Evolutionary conservation across 768 basidiomycete species (phyloP).

Genomic region (Suillus cothurnatus): DNA sequence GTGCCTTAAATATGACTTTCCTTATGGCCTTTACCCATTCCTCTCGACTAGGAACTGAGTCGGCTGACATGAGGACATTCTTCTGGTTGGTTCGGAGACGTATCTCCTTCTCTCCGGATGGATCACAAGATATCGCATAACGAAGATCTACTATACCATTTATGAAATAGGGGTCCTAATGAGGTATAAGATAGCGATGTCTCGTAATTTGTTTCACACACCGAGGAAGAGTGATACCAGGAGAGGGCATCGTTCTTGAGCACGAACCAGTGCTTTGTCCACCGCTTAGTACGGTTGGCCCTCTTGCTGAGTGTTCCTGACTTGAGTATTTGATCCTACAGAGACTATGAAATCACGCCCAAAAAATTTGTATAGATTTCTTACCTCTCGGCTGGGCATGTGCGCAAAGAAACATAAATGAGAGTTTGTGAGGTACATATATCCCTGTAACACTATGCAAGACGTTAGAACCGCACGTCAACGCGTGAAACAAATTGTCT

Average conservation of each 20-base stretch:
- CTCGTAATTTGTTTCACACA: conserved; percentile 27
- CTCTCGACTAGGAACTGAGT: conserved; percentile 81
- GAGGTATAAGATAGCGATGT: conserved; percentile 9
- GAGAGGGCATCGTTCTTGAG: conserved; percentile 95
- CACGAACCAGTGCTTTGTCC: conserved; percentile 96
- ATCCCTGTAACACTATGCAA: conserved; percentile 85
- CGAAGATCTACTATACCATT: conserved; percentile 95
- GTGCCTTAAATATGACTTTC: conserved; percentile 93
- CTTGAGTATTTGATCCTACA: conserved; percentile 88
- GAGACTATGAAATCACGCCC: conserved; percentile 14
- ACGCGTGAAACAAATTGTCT: conserved; percentile 38
- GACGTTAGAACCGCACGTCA: conserved; percentile 6
- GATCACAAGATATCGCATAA: conserved; percentile 89
- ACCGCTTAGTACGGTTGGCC: conserved; percentile 85
- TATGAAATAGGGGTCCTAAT: conserved; percentile 95
- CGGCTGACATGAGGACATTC: conserved; percentile 68
- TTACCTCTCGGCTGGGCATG: conserved; percentile 86
- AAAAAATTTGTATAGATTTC: conserved; percentile 15
- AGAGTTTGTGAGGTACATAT: conserved; percentile 93
- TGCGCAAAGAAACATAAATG: conserved; percentile 97
- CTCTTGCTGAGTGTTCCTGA: conserved; percentile 90
- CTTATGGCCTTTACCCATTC: conserved; percentile 97
- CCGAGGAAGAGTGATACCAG: conserved; percentile 95
- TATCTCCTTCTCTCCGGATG: conserved; percentile 75
- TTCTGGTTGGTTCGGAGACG: conserved; percentile 84